A percentile compares a stretch with the other conserved stretches of the same genome.
These are phyloP conservation scores for Wallacemonas sp. DNA, from an alignment of 208 protist genomes.

Conservation along the genomic window DNA sequence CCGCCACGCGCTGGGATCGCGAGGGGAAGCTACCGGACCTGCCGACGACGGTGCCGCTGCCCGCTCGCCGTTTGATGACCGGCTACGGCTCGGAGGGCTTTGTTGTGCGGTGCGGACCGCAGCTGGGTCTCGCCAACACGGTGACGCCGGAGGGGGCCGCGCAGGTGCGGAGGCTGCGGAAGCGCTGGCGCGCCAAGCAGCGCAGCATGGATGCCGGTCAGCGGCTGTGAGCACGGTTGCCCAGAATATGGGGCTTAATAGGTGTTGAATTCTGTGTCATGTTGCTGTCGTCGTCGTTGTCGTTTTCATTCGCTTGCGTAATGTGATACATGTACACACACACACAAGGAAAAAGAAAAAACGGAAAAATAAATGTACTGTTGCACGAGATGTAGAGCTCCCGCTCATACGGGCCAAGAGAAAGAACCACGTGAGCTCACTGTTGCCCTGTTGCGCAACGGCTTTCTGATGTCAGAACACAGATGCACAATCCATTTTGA, in stretches of 20 bases:
- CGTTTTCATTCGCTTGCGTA: background rate
- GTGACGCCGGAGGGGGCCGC: slow-evolving; percentile 48
- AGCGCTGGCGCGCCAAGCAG: slow-evolving; percentile 45
- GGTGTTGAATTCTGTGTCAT: background rate
- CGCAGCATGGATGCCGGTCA: background rate
- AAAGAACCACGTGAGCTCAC: too few species aligned
- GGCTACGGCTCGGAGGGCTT: slow-evolving; percentile 83
- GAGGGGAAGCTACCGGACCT: slow-evolving; percentile 73
- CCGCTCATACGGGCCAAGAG: too few species aligned
- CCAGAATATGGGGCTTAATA: too few species aligned
- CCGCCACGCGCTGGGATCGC: slow-evolving; percentile 64
- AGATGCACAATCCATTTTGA: too few species aligned
- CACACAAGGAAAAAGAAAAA: background rate
- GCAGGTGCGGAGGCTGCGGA: slow-evolving; percentile 66
- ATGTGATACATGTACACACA: background rate
- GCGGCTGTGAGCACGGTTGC: background rate
- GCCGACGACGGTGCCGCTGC: slow-evolving; percentile 53
- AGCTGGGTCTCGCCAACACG: slow-evolving; percentile 78
- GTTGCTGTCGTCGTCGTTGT: background rate
- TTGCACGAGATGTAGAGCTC: too few species aligned
- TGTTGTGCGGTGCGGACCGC: slow-evolving; percentile 56
- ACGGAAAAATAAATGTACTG: background rate
- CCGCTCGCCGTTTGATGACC: slow-evolving; percentile 24
- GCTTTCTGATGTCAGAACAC: too few species aligned
- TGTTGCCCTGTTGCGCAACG: too few species aligned